phyloP scores from a whole-genome alignment of 1,139 yeast genomes.

The Sugiyamaella neomexicana region DNA sequence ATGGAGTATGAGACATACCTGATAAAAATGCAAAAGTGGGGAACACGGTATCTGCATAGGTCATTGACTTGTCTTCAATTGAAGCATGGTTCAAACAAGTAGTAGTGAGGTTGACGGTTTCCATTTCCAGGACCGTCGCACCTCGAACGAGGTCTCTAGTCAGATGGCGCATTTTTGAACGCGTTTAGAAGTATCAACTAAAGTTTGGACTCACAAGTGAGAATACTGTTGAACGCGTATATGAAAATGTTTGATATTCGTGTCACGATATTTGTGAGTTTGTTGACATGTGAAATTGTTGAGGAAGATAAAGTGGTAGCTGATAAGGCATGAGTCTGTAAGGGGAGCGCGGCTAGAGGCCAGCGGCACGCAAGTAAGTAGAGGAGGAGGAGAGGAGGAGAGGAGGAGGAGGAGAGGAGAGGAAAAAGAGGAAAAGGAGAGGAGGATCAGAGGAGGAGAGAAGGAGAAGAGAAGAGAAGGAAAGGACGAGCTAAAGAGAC shows the following conservation, averaged over 20 bases:
- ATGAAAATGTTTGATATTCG: background rate
- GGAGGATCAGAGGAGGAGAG: too few relatives aligned
- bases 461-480: too few relatives aligned
- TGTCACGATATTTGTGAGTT: background rate
- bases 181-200: background rate
- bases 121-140: constrained; percentile 42
- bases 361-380: background rate
- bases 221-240: too few relatives aligned
- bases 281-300: constrained; percentile 13
- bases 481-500: too few relatives aligned
- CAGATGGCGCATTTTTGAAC: constrained; percentile 30
- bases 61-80: constrained; percentile 33
- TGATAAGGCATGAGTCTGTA: constrained; percentile 8
- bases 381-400: background rate
- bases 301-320: background rate
- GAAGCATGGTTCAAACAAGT: constrained; percentile 36
- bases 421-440: too few relatives aligned
- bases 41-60: constrained; percentile 43
- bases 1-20: constrained; percentile 36
- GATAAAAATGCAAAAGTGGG: constrained; percentile 42
- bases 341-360: background rate
- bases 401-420: too few relatives aligned
- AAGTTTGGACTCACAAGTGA: too few relatives aligned
- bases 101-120: constrained; percentile 35
- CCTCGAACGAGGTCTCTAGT: constrained; percentile 41